Conservation (phyloP, 176 grass and related monocot genomes). For the Aegilops bicornis region DNA sequence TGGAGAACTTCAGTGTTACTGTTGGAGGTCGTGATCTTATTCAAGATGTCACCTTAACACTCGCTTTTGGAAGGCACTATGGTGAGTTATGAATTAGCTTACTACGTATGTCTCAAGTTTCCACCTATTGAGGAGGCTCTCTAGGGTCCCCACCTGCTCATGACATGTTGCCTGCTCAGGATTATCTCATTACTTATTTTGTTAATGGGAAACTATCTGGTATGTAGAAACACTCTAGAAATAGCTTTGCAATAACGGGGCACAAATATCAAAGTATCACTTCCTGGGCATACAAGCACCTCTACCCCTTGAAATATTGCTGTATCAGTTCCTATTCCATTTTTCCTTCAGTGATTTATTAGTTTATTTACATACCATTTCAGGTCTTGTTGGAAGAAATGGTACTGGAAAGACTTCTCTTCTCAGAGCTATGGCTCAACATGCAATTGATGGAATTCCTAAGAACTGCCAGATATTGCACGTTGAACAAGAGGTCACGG, state of each 20-base stretch:
- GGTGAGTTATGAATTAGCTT: conserved; percentile 44
- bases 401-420: conserved; percentile 98
- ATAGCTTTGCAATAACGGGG: neutral
- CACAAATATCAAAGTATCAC: neutral
- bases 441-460: conserved; percentile 96
- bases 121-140: neutral
- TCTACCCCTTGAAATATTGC: neutral
- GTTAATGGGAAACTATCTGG: neutral
- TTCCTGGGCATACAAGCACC: neutral
- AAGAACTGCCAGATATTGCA: conserved; percentile 99
- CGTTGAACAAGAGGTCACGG: conserved; percentile 92
- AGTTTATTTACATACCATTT: conserved; percentile 25
- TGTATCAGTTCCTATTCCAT: neutral
- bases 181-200: neutral
- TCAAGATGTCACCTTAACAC: conserved; percentile 74
- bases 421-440: conserved; percentile 85
- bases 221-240: neutral
- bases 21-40: conserved; percentile 96
- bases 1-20: conserved; percentile 94
- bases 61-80: conserved; percentile 90
- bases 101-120: neutral
- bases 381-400: conserved; percentile 98
- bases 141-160: neutral
- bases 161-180: too few species aligned
- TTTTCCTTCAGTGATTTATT: neutral